Evolutionary conservation across 1,139 yeast species (phyloP).

Genomic region (Taphrina pruni): DNA sequence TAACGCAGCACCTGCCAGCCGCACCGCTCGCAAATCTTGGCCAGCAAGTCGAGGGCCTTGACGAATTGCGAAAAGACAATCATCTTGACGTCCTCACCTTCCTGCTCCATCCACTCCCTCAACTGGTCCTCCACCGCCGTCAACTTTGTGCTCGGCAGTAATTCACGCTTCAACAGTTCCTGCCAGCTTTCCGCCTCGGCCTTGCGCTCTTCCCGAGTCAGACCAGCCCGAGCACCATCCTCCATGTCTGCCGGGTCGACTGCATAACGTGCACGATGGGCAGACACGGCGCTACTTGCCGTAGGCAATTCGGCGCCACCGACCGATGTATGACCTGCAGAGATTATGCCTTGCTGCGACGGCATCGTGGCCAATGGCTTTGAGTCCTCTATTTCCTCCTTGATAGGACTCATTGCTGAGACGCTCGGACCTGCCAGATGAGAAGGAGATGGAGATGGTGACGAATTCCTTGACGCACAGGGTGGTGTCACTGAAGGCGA

Average conservation of each 20-base stretch:
- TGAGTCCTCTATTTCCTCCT: not conserved
- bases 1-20: slow-evolving; percentile 27
- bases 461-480: not conserved
- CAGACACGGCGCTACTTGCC: not conserved
- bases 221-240: not conserved
- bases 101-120: slow-evolving; percentile 80
- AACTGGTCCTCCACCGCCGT: slow-evolving; percentile 94
- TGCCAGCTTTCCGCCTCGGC: slow-evolving; percentile 31
- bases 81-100: slow-evolving; percentile 72
- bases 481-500: not conserved
- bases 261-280: slow-evolving; percentile 7
- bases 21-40: slow-evolving; percentile 58
- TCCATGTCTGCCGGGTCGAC: slow-evolving; percentile 9
- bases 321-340: not conserved
- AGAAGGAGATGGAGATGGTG: not conserved
- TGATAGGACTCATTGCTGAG: not conserved
- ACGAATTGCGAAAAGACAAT: slow-evolving; percentile 97
- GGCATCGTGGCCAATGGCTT: not conserved
- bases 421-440: not conserved
- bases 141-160: slow-evolving; percentile 93
- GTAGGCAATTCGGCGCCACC: not conserved
- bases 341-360: not conserved
- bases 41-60: slow-evolving; percentile 91
- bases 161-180: slow-evolving; percentile 73
- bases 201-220: slow-evolving; percentile 19